phyloP scores from a whole-genome alignment of 108 stramenopile genomes.

The Fragilaria crotonensis region DNA sequence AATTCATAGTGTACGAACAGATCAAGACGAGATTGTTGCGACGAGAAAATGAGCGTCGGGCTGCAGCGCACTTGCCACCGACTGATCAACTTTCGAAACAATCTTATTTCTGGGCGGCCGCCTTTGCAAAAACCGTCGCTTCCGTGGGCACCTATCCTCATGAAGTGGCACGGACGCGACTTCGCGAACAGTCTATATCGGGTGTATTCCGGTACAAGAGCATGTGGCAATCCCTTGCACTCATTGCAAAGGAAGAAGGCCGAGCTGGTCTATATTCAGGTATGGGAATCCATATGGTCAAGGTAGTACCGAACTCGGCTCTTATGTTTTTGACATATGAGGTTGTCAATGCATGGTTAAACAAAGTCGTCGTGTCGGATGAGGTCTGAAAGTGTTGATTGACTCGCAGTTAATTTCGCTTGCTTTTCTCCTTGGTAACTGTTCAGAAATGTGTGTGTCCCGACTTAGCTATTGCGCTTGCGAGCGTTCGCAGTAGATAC shows the following conservation, averaged over 20 bases:
- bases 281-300: slow-evolving; percentile 86
- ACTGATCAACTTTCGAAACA: slow-evolving; percentile 58
- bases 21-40: slow-evolving; percentile 58
- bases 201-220: slow-evolving; percentile 91
- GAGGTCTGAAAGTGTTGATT: not conserved
- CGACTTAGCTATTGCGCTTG: too few species aligned
- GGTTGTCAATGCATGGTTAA: slow-evolving; percentile 58
- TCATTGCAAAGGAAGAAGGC: slow-evolving; percentile 88
- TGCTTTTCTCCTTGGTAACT: too few species aligned
- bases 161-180: slow-evolving; percentile 89
- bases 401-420: too few species aligned
- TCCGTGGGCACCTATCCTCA: slow-evolving; percentile 87
- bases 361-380: not conserved
- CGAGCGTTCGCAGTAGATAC: too few species aligned
- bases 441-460: too few species aligned
- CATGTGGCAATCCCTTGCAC: slow-evolving; percentile 86
- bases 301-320: slow-evolving; percentile 93
- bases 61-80: slow-evolving; percentile 39
- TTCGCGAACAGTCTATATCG: slow-evolving; percentile 83
- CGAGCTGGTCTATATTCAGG: slow-evolving; percentile 73
- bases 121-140: slow-evolving; percentile 75
- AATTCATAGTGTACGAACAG: slow-evolving; percentile 90
- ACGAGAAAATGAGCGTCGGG: slow-evolving; percentile 43
- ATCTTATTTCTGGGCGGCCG: slow-evolving; percentile 70
- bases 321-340: slow-evolving; percentile 90